A percentile compares a stretch with the other conserved stretches of the same genome.
Evolutionary conservation across 805 yeast species (phyloP).

Genomic region (Maudiozyma turicensis): DNA sequence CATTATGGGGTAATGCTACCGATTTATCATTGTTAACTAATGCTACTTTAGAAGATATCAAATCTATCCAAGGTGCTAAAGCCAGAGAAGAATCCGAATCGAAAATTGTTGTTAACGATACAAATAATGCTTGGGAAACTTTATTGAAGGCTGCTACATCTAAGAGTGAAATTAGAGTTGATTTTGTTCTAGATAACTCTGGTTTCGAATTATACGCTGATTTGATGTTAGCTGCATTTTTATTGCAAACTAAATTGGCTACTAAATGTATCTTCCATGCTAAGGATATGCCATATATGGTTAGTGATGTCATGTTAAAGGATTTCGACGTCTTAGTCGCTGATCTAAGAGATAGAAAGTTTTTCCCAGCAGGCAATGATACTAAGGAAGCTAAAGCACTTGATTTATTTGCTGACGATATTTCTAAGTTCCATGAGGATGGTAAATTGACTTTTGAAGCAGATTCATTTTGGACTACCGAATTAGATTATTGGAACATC

Average conservation of each 20-base stretch:
- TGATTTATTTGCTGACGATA: conserved; percentile 37
- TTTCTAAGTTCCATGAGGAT: conserved; percentile 34
- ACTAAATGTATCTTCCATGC: conserved; percentile 69
- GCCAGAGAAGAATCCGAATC: conserved; percentile 74
- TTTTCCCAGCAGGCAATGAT: conserved; percentile 35
- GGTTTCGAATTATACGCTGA: conserved; percentile 96
- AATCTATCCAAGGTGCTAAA: conserved; percentile 83
- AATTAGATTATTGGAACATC: conserved; percentile 65
- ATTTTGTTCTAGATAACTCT: conserved; percentile 82
- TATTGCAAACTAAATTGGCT: conserved; percentile 62
- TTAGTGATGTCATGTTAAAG: conserved; percentile 83
- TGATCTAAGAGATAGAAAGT: conserved; percentile 42
- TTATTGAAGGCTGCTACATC: conserved; percentile 17
- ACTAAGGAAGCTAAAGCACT: conserved; percentile 32
- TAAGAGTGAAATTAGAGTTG: conserved; percentile 43
- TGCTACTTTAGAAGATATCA: conserved; percentile 82
- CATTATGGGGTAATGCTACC: conserved; percentile 97
- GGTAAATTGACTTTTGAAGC: conserved; percentile 46
- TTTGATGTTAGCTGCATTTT: conserved; percentile 50
- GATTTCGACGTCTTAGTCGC: conserved; percentile 55
- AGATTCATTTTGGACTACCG: conserved; percentile 81
- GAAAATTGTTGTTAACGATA: conserved; percentile 68
- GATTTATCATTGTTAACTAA: conserved; percentile 85
- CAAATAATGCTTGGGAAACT: conserved; percentile 54
- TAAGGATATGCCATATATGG: conserved; percentile 93